Conservation (phyloP, 2,329 filamentous ascomycete genomes). For the Aspergillus sergii region DNA sequence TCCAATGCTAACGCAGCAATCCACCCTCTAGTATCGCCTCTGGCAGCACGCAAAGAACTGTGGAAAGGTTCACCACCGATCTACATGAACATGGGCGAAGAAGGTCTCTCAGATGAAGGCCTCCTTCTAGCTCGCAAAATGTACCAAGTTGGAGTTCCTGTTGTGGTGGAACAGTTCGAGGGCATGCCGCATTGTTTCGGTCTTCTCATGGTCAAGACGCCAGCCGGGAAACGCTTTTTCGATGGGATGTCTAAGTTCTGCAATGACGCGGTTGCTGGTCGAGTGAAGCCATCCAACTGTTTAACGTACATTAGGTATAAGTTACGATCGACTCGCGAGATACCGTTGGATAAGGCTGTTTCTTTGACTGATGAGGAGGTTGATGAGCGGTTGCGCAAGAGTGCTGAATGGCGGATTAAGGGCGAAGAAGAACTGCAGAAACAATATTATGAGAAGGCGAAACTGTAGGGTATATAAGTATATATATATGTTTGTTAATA, state of each 20-base stretch:
- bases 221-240: conserved; percentile 56
- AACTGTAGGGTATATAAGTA: conserved; percentile 2
- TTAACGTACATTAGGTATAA: conserved; percentile 37
- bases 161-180: conserved; percentile 46
- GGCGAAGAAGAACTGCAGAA: conserved; percentile 38
- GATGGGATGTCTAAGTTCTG: conserved; percentile 60
- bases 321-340: conserved; percentile 27
- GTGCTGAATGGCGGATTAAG: conserved; percentile 34
- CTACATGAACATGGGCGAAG: conserved; percentile 46
- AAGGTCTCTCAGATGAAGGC: conserved; percentile 45
- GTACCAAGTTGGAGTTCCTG: conserved; percentile 38
- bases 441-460: conserved; percentile 35
- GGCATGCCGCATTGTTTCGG: conserved; percentile 57
- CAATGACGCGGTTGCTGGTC: conserved; percentile 33
- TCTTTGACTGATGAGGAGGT: conserved; percentile 41
- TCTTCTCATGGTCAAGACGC: conserved; percentile 54
- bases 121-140: conserved; percentile 44
- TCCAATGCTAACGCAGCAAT: conserved; percentile 39
- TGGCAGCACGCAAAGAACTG: conserved; percentile 36
- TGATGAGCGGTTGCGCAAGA: conserved; percentile 29
- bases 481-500: too few species aligned
- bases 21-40: conserved; percentile 47
- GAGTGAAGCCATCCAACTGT: conserved; percentile 30
- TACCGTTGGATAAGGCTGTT: conserved; percentile 37
- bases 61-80: conserved; percentile 47